phyloP scores from a whole-genome alignment of 2,329 filamentous ascomycete species.

The Neopestalotiopsis clavispora region DNA sequence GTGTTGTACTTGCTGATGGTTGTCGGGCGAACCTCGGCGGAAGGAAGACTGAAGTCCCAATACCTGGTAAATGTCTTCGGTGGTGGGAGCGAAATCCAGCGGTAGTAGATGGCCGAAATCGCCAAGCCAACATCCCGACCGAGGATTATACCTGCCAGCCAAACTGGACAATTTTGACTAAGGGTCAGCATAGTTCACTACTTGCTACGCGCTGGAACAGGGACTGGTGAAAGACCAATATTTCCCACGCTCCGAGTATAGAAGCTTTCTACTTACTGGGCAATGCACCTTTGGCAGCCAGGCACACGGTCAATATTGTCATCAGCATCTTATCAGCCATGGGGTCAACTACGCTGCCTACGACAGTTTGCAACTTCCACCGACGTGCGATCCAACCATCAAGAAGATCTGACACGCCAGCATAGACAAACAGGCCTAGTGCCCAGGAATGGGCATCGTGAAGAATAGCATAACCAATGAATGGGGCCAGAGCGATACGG shows the following conservation, averaged over 20 bases:
- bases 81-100: conserved; percentile 90
- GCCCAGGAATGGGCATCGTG: conserved; percentile 81
- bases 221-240: background rate
- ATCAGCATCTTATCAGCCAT: conserved; percentile 97
- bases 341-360: conserved; percentile 92
- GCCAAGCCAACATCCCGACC: conserved; percentile 85
- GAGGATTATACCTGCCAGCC: conserved; percentile 88
- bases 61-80: conserved; percentile 93
- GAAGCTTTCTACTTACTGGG: conserved; percentile 63
- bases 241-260: background rate
- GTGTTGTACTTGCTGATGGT: conserved; percentile 93
- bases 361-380: conserved; percentile 89
- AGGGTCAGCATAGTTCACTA: background rate
- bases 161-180: conserved; percentile 58
- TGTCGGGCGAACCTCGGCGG: conserved; percentile 82
- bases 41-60: conserved; percentile 96
- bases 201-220: background rate
- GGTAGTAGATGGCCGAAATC: conserved; percentile 89
- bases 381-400: conserved; percentile 92
- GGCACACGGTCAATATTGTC: conserved; percentile 86
- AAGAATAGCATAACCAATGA: conserved; percentile 87
- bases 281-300: conserved; percentile 82
- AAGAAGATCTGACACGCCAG: conserved; percentile 87
- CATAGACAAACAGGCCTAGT: conserved; percentile 87
- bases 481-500: conserved; percentile 80